Base-by-base conservation (phyloP, 176 grass and related monocot species). In the Bonia amplexicaulis region DNA sequence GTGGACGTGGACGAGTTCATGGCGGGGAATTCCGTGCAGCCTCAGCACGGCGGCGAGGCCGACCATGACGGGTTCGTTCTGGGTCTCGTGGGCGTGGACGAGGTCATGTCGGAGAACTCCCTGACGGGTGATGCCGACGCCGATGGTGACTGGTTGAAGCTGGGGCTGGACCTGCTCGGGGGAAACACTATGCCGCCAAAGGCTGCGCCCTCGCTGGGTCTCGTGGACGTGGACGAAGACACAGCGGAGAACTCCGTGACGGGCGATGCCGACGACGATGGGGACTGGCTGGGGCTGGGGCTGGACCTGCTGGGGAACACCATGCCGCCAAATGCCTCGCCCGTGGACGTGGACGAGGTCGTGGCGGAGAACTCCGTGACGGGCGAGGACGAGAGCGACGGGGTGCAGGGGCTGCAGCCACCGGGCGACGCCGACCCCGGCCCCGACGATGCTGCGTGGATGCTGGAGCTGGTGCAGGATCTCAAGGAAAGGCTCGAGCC, bases 301-400 rank as follows among this genome's bases (percentile, higher is more conserved):
- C n/a, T n/a, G n/a, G n/a, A n/a, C n/a, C 46, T 48, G 12, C 47
- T 48, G 47, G 47, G 12, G 14, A 48, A 48, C 47, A 48, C 47
- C 47, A 48, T 48, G 47, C 47, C 47, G 3, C 47, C 47, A 48
- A 48, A 48, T 48, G 47, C 47, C 47, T 12, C 47, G 12, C 47
- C 47, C 12, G 47, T 76, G 26, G 45, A 4, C 12, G 47, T 76
- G 26, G 45, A 4, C 16, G 42, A 53, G 73, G 75, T 61, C 31
- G 45, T 76, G 73, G 73, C 72, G 31, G 71, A 82, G 22, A 87
- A 81, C 85, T 58, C 44, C 61, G 71, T 63, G 44, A 9, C 60
- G 3, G 49, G 16, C 37, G 49, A 69, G 51, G 65, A 48, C n/a
- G 74, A 40, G 65, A 33, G 65, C 20, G 84, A 35, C 63, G 20